phyloP scores from a whole-genome alignment of 176 grass and related monocot genomes.

The Zoysia japonica region DNA sequence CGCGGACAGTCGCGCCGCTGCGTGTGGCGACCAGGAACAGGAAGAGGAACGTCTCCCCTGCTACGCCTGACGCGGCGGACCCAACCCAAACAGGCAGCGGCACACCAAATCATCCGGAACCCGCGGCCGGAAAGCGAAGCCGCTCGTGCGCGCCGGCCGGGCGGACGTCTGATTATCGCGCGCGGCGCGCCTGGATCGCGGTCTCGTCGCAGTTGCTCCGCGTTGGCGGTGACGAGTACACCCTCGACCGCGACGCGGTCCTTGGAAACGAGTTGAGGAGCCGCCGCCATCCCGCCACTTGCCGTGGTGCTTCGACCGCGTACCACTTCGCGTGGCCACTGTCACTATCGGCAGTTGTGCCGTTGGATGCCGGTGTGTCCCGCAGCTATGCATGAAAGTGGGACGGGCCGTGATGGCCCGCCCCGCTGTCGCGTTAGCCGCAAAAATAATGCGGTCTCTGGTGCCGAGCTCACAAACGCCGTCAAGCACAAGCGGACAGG shows the following conservation, averaged over 20 bases:
- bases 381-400: too few species aligned
- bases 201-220: too few species aligned
- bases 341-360: background rate
- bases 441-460: too few species aligned
- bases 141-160: background rate
- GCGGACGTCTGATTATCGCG: background rate
- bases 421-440: too few species aligned
- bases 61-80: background rate
- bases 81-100: background rate
- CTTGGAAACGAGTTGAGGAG: slow-evolving; percentile 30
- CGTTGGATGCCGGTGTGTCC: background rate
- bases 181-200: background rate
- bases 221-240: background rate
- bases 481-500: too few species aligned
- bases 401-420: too few species aligned
- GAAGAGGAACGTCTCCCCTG: too few species aligned
- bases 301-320: background rate
- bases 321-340: background rate
- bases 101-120: background rate
- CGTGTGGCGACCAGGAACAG: background rate
- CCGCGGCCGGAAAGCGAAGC: background rate
- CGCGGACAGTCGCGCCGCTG: background rate
- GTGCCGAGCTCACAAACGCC: too few species aligned
- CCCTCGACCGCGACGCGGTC: background rate
- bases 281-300: background rate